Base-by-base conservation (phyloP, 23 red algal species). In the Porphyridium purpureum region DNA sequence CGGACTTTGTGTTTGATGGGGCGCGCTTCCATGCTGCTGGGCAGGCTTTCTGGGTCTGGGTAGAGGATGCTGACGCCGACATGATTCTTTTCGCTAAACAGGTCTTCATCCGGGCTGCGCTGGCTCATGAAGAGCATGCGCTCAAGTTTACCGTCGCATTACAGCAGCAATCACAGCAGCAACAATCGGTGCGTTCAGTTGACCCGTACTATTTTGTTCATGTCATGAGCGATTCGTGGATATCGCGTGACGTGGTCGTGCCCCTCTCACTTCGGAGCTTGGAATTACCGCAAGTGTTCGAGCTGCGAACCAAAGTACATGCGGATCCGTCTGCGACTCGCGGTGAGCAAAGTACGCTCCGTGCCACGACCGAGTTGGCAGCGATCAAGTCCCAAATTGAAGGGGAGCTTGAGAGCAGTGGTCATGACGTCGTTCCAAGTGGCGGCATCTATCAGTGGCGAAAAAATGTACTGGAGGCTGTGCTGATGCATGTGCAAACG, bases 21-120 rank as follows among this genome's bases (percentile, higher is more conserved):
- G 24, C 53, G 31, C 24, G 15, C 15, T 15, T 67, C 1, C 71
- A 81, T 68, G 72, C 69, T 21, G 53, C 50, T 36, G 34, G 44
- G 8, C 54, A 93, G n/a, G 42, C 57, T n/a, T 93, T 70, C 71
- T 93, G 78, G 90, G 33, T 98, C 20, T 85, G 72, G 80, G 31
- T 98, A 36, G 74, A 98, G 67, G 79, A 81, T 47, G 52, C 41
- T 29, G 71, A 85, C 47, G 64, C 67, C 34, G 70, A 84, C 33
- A 38, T 59, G 24, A 72, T 95, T 14, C 72, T 76, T 55, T 64
- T 81, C 46, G 69, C 65, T 40, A 63, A 84, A 41, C 69, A 50
- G 55, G 52, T 98, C 17, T 24, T 60, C 6, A 41, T 85, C 35
- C 59, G 58, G 26, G 76, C 75, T 33, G 4, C 26, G 9, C 74